Conservation (phyloP, 257 asterid genomes). For the Ligustrum vulgare region DNA sequence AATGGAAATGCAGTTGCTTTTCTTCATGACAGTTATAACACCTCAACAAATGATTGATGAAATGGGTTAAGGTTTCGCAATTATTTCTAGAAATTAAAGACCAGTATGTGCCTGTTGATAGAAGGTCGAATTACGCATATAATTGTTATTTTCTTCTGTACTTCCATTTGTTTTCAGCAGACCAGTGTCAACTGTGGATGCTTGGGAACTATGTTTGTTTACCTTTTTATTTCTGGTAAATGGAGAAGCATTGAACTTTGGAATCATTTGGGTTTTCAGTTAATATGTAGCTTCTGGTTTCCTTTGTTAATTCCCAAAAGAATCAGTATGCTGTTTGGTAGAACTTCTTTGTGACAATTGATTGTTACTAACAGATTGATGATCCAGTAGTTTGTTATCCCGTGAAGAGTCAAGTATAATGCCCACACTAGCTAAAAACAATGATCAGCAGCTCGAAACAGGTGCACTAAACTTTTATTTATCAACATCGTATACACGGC, state of each 20-base stretch:
- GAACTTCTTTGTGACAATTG: constrained; percentile 11
- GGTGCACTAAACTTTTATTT: constrained; percentile 40
- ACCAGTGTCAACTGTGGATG: background rate
- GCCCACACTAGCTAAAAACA: constrained; percentile 64
- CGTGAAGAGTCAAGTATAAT: constrained; percentile 46
- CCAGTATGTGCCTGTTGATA: background rate
- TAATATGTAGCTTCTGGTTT: background rate
- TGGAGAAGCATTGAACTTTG: background rate
- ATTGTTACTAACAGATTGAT: constrained; percentile 26
- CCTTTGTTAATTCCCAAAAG: background rate
- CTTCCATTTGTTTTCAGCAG: background rate
- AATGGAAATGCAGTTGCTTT: background rate
- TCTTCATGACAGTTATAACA: background rate
- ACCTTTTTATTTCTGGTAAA: background rate
- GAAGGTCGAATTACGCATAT: background rate
- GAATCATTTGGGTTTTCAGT: constrained; percentile 1
- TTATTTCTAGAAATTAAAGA: background rate
- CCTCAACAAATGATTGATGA: background rate
- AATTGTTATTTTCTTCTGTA: background rate
- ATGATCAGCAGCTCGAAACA: constrained; percentile 44
- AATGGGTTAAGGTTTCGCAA: background rate
- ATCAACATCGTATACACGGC: constrained; percentile 47
- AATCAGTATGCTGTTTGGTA: background rate
- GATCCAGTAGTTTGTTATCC: constrained; percentile 27
- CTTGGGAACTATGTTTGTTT: background rate